Evolutionary conservation across 352 stramenopile species (phyloP).

Genomic region (Thalassiosira sp.): DNA sequence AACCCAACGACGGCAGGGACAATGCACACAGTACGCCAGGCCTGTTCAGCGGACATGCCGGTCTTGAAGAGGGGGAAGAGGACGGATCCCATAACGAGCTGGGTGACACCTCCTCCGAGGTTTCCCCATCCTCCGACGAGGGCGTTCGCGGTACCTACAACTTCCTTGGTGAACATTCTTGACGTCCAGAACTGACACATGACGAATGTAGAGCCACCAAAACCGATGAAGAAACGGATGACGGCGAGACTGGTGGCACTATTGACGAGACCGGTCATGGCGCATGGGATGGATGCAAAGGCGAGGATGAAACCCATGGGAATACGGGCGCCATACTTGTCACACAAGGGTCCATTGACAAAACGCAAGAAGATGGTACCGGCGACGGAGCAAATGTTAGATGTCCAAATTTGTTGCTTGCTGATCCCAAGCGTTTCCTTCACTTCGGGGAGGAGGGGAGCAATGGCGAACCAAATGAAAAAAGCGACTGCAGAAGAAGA

Average conservation of each 20-base stretch:
- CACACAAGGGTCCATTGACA: conserved; percentile 89
- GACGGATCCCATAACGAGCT: conserved; percentile 87
- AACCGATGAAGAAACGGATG: conserved; percentile 93
- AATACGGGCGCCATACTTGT: conserved; percentile 88
- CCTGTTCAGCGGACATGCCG: conserved; percentile 78
- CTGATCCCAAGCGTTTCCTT: conserved; percentile 85
- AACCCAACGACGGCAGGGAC: conserved; percentile 89
- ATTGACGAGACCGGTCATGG: conserved; percentile 87
- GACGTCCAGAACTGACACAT: conserved; percentile 93
- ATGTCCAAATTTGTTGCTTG: conserved; percentile 89
- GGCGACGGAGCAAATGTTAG: conserved; percentile 89
- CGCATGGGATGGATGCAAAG: conserved; percentile 87
- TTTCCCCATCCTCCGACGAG: conserved; percentile 91
- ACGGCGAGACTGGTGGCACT: conserved; percentile 83
- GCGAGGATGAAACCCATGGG: conserved; percentile 87
- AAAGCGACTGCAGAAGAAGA: no score
- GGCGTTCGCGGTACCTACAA: conserved; percentile 92
- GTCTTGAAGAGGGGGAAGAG: conserved; percentile 87
- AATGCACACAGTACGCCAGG: conserved; percentile 90
- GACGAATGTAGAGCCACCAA: conserved; percentile 93
- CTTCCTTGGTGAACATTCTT: conserved; percentile 92
- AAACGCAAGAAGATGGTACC: conserved; percentile 90
- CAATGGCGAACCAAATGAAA: conserved; percentile 93
- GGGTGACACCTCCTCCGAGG: conserved; percentile 88
- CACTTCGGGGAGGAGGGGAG: conserved; percentile 91